Base-by-base conservation (phyloP, 169 alveolate species). In the Babesia sp. region DNA sequence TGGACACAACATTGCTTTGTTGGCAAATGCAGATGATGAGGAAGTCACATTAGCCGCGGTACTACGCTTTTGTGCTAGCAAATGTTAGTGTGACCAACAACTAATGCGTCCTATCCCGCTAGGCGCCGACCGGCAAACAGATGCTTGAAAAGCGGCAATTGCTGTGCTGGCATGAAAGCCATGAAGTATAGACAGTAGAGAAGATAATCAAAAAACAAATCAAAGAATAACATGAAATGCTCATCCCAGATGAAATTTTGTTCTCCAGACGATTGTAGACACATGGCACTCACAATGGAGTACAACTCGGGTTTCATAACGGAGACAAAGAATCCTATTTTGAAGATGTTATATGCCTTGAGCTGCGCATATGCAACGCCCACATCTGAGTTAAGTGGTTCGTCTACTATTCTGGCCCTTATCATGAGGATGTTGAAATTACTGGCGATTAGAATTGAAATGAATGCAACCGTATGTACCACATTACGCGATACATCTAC, bases 191-290 rank as follows among this genome's bases (percentile, higher is more conserved):
- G 16, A 24, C 64, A 42, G 50, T 81, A 56, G 2, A 73, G 3
- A 8, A 57, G 34, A 20, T 61, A 72, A 37, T 81, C 80, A 28
- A 61, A 81, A 28, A 51, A n/a, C 46, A 81, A 36, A 36, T 73
- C 81, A n/a, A 81, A 16, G 67, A 81, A 72, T 11, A 81, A 80
- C 50, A 61, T 71, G 46, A 81, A 51, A 67, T 81, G 89, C 61
- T 81, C 79, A 46, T 81, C 89, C 89, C 89, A 81, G 50, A 81
- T 55, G 73, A 73, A 68, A 46, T 28, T 46, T 24, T 58, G 89
- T 29, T 71, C 79, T 26, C 64, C 39, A 3, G 85, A 37, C 33
- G 73, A 42, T 39, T 63, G 78, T 16, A 81, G 80, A 46, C 84
- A 71, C 39, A 81, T 37, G 29, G 36, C 26, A 9, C 81, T 39